Percentiles rank a stretch among this genome's conserved stretches.
Conservation (phyloP, 805 yeast species). For the Yarrowia deformans region DNA sequence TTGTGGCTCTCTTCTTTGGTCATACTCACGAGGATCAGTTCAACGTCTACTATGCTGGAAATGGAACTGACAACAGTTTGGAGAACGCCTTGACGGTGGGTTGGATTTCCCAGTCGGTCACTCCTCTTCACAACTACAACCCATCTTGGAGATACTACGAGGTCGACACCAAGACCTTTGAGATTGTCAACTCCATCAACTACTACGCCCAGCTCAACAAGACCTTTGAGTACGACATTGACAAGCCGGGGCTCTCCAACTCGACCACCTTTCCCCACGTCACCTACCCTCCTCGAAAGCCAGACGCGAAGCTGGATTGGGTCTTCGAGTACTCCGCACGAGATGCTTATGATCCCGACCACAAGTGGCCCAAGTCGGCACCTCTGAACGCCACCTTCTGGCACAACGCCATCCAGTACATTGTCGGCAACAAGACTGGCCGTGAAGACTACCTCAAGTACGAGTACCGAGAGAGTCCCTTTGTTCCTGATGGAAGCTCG, state of each 20-base stretch:
- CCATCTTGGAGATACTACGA: conserved; percentile 79
- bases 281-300: conserved; percentile 41
- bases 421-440: conserved; percentile 49
- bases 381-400: conserved; percentile 75
- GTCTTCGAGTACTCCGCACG: conserved; percentile 59
- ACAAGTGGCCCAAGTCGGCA: conserved; percentile 62
- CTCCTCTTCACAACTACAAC: conserved; percentile 65
- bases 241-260: conserved; percentile 25
- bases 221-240: conserved; percentile 51
- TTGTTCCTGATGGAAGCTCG: conserved; percentile 57
- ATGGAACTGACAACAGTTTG: conserved; percentile 54
- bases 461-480: conserved; percentile 64
- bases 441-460: conserved; percentile 55
- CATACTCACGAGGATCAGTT: conserved; percentile 77
- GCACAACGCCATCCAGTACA: conserved; percentile 51
- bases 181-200: conserved; percentile 65
- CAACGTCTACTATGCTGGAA: conserved; percentile 58
- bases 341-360: conserved; percentile 56
- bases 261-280: conserved; percentile 19
- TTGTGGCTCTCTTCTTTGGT: conserved; percentile 74
- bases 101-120: conserved; percentile 71
- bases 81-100: conserved; percentile 58
- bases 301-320: conserved; percentile 62
- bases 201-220: conserved; percentile 66
- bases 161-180: conserved; percentile 67